Evolutionary conservation across 73 alveolate species (phyloP), one percentile per base, ranked within the genome.

Genomic region (Blepharisma japonicum): DNA sequence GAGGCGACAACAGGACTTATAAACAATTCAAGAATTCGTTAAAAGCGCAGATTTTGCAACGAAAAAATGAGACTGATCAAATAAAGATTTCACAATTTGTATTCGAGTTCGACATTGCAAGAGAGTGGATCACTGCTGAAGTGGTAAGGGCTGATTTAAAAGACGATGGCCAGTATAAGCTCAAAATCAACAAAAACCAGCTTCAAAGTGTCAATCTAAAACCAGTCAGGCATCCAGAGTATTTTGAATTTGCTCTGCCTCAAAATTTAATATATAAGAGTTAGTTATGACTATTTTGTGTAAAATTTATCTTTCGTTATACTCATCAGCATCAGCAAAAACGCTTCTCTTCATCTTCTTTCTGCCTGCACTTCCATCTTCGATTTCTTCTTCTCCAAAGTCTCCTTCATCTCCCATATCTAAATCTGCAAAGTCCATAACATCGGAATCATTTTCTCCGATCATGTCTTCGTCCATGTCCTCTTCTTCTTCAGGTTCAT

Each of bases 381-480:
- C 86, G 23, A 23, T 79, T 83, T 18, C 20, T 51, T 18, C 79
- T 55, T 45, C 25, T 14, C 76, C 88, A 6, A 45, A 83, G 20
- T 23, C 81, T 47, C 27, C 86, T 11, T 71, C 81, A 1, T 55
- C 93, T 42, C 66, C 89, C 20, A 18, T 55, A 27, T 79, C 94
- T 55, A 81, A 71, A 39, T 88, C 90, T 66, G 38, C 88, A 27
- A 55, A 77, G 3, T 71, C 89, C 79, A 48, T 71, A 20, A 81
- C 87, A 48, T 66, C 83, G 6, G 53, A 86, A 18, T 87, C 85
- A 46, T 77, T 82, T 49, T 67, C 87, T 20, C 56, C 91, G 18
- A 61, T 47, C 42, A 80, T 38, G 27, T 71, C 81, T 50, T 70
- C 88, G 78, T 50, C 11, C 46, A 53, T 82, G n/a, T 56, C 85